Conservation (phyloP, 78 protist genomes). For the Chrysochromulina tobinii region DNA sequence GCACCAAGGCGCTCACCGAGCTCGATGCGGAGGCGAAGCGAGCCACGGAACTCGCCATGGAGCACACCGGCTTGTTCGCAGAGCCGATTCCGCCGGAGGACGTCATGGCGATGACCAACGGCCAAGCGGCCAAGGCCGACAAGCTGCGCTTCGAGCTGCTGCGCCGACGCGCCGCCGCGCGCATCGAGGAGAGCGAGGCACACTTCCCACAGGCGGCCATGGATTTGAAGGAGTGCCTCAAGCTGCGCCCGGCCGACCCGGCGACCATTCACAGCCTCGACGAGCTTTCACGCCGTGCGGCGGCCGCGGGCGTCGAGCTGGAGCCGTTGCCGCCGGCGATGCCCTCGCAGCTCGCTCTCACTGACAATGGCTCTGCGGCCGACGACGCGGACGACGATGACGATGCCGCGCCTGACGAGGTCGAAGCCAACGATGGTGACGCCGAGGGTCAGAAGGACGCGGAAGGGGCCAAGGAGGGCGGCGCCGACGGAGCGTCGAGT, state of each 20-base stretch:
- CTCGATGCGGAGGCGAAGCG: neutral
- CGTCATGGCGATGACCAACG: neutral
- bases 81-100: neutral
- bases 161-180: neutral
- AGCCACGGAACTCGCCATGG: neutral
- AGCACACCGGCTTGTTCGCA: neutral
- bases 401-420: too few species aligned
- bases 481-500: too few species aligned
- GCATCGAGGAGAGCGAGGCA: too few species aligned
- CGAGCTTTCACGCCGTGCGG: neutral
- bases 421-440: too few species aligned
- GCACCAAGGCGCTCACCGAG: neutral
- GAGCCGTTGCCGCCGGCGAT: neutral
- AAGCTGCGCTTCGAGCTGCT: neutral
- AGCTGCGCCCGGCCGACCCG: neutral
- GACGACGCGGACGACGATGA: too few species aligned
- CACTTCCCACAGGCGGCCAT: neutral
- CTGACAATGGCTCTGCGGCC: too few species aligned
- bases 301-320: neutral
- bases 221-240: neutral
- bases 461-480: too few species aligned
- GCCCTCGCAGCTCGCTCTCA: neutral
- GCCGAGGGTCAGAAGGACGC: too few species aligned
- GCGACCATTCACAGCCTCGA: neutral
- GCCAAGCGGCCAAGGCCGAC: neutral